Conservation (phyloP, 1,139 yeast species). For the Yamadazyma atlantica region DNA sequence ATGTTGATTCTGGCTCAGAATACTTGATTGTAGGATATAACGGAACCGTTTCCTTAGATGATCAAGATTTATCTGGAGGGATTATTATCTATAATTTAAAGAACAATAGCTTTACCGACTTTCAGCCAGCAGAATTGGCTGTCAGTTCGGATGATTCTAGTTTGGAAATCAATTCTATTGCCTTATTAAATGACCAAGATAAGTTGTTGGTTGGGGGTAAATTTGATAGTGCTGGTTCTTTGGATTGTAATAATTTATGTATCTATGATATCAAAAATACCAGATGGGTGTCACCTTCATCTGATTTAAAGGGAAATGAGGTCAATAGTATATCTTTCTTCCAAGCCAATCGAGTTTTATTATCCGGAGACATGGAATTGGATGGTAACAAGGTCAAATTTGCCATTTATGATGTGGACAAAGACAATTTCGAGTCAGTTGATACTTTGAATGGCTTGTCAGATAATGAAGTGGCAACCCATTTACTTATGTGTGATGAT, state of each 20-base stretch:
- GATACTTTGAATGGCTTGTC: slow-evolving; percentile 25
- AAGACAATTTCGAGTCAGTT: slow-evolving; percentile 21
- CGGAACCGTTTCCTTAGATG: slow-evolving; percentile 38
- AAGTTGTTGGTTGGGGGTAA: slow-evolving; percentile 76
- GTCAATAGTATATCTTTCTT: slow-evolving; percentile 57
- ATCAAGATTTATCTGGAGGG: slow-evolving; percentile 36
- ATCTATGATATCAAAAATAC: slow-evolving; percentile 58
- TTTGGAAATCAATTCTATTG: slow-evolving; percentile 52
- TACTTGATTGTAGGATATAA: slow-evolving; percentile 52
- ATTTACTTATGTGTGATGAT: slow-evolving; percentile 45
- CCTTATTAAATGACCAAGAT: slow-evolving; percentile 47
- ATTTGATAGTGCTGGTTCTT: slow-evolving; percentile 59
- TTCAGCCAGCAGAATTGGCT: slow-evolving; percentile 50
- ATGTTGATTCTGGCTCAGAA: slow-evolving; percentile 36
- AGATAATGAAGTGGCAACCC: slow-evolving; percentile 42
- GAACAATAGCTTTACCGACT: slow-evolving; percentile 32
- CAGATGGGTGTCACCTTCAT: slow-evolving; percentile 53
- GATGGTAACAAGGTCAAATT: slow-evolving; percentile 36
- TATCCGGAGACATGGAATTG: slow-evolving; percentile 61
- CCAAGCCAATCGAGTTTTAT: slow-evolving; percentile 48
- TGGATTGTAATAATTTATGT: slow-evolving; percentile 65
- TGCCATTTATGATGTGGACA: slow-evolving; percentile 52
- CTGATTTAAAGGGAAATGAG: slow-evolving; percentile 44
- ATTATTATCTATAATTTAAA: slow-evolving; percentile 52
- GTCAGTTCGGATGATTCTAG: slow-evolving; percentile 18